Evolutionary conservation across 371 early-diverging fungal genomes (phyloP), one percentile per base, ranked within the genome.

Genomic region (Apophysomyces variabilis): DNA sequence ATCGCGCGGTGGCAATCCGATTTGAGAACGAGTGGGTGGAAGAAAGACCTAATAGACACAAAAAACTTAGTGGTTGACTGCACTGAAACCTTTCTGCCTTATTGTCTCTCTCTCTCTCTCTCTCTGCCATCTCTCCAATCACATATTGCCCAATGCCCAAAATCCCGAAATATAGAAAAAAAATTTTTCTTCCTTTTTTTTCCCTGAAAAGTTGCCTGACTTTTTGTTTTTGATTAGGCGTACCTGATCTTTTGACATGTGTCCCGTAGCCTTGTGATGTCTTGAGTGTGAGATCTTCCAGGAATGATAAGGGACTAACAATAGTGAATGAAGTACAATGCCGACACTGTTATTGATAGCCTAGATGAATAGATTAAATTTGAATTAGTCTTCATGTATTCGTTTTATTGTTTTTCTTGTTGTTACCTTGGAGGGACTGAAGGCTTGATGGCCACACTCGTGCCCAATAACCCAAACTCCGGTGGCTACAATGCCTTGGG

Each of bases 401-500:
- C 47, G 21, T 62, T 45, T 64, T 26, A 26, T 26, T 26, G 32
- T 26, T 26, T 1, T 26, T 26, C 32, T 26, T 26, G 32, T 26
- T 3, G 3, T 26, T 69, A 75, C 78, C 69, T 85, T 85, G 83
- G 87, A 87, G 65, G 88, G 82, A 18, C 92, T 91, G 83, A 93
- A 96, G 5, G 91, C 87, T 60, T 90, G 91, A 74, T 94, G 96
- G 8, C 95, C 96, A 69, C 91, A 89, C 74, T 92, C 95, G 71
- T 95, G 96, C 41, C 93, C 96, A 61, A 94, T 83, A 32, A 94
- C 93, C 96, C 96, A 95, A 61, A 93, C 60, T 35, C 96, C 96
- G 35, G 94, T 94, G 70, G 87, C 83, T 18, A 93, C 90, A 54
- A 92, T 79, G 45, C 95, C 94, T 74, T 92, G 93, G 45, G 79